These are phyloP conservation scores for Globomyces pollinis-pini DNA, from an alignment of 192 early-diverging fungal species.

Conservation along the genomic window DNA sequence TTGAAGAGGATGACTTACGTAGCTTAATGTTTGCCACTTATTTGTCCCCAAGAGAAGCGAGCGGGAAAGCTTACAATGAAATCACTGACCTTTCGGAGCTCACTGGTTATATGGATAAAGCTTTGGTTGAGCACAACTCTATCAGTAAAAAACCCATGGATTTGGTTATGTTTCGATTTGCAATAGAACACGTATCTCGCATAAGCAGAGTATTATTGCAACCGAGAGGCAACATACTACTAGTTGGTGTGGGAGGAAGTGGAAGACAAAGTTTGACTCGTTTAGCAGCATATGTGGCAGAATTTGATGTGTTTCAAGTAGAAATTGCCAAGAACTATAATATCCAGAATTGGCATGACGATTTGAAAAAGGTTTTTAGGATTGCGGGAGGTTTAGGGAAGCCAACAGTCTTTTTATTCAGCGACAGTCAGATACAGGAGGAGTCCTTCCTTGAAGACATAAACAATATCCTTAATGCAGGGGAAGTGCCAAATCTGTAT, in stretches of 20 bases:
- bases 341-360: constrained; percentile 49
- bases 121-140: constrained; percentile 44
- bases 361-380: constrained; percentile 49
- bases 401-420: constrained; percentile 51
- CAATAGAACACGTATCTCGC: constrained; percentile 49
- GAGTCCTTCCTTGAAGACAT: constrained; percentile 57
- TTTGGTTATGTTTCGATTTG: constrained; percentile 54
- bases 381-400: constrained; percentile 43
- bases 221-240: constrained; percentile 49
- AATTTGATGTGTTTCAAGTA: constrained; percentile 52
- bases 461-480: constrained; percentile 54
- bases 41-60: constrained; percentile 39
- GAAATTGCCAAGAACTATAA: constrained; percentile 55
- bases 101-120: constrained; percentile 44
- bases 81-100: constrained; percentile 40
- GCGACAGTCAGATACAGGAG: constrained; percentile 55
- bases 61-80: constrained; percentile 41
- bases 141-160: constrained; percentile 59
- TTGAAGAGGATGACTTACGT: constrained; percentile 44
- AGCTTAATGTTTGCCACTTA: constrained; percentile 53
- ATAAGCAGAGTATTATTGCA: constrained; percentile 49
- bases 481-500: constrained; percentile 54
- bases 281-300: constrained; percentile 51
- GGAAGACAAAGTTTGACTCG: constrained; percentile 50
- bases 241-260: constrained; percentile 55